Conservation (phyloP, 176 grass and related monocot genomes). For the Calamus simplicifolius region DNA sequence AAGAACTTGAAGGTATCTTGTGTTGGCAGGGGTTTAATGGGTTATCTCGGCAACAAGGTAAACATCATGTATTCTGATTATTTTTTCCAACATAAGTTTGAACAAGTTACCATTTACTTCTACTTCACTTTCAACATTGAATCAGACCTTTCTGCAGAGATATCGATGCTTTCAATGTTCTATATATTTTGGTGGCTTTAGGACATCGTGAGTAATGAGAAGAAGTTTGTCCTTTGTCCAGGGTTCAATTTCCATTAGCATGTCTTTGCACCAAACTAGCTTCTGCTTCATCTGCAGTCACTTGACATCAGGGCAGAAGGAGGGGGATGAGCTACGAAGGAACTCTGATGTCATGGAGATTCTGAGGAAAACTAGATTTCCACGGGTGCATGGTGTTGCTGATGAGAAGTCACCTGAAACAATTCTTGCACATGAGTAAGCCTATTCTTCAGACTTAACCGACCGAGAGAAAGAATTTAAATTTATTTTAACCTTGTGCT, state of each 20-base stretch:
- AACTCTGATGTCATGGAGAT: conserved; percentile 89
- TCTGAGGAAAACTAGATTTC: conserved; percentile 87
- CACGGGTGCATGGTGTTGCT: conserved; percentile 45
- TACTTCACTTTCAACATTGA: too few species aligned
- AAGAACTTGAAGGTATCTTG: conserved; percentile 93
- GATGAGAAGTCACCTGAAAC: conserved; percentile 65
- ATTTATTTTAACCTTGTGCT: neutral
- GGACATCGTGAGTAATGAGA: neutral
- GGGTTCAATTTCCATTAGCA: conserved; percentile 97
- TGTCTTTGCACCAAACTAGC: conserved; percentile 88
- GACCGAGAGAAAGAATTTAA: too few species aligned
- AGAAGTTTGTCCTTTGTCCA: conserved; percentile 8
- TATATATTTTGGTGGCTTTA: neutral
- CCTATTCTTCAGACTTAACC: neutral
- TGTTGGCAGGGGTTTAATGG: conserved; percentile 94
- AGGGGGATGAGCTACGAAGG: conserved; percentile 76
- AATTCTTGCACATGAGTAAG: conserved; percentile 88
- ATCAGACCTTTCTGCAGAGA: too few species aligned
- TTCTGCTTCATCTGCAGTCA: conserved; percentile 97
- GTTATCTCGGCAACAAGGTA: conserved; percentile 98
- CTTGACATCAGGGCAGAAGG: conserved; percentile 89
- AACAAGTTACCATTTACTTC: neutral
- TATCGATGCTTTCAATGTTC: too few species aligned
- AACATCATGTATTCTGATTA: too few species aligned
- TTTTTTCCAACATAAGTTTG: neutral